These are phyloP conservation scores for Chalciporus piperatus DNA, from an alignment of 768 basidiomycete species.

Conservation along the genomic window DNA sequence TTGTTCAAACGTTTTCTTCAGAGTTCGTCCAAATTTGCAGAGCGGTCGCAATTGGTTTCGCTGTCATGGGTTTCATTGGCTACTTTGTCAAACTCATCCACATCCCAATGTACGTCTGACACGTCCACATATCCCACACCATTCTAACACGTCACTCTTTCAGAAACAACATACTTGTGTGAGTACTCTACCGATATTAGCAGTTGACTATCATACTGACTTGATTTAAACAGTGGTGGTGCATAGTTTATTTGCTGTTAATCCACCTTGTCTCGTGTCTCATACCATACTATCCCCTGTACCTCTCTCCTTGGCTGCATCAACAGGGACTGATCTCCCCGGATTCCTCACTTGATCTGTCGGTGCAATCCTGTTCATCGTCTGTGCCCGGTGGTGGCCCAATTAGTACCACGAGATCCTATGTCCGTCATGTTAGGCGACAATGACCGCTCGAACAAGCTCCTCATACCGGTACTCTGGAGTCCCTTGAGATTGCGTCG, in stretches of 20 bases:
- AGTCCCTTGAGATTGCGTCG: slow-evolving; percentile 6
- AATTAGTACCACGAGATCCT: slow-evolving; percentile 1
- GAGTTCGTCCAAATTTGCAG: slow-evolving; percentile 95
- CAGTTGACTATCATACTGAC: slow-evolving; percentile 23
- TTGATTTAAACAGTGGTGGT: slow-evolving; percentile 55
- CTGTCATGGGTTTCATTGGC: slow-evolving; percentile 99
- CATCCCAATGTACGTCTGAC: slow-evolving; percentile 85
- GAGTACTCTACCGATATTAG: slow-evolving; percentile 39
- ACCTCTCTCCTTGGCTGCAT: slow-evolving; percentile 14
- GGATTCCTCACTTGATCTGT: not conserved
- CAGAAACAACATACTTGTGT: slow-evolving; percentile 98
- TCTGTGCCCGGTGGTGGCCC: not conserved
- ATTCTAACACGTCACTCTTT: slow-evolving; percentile 11
- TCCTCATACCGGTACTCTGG: slow-evolving; percentile 10
- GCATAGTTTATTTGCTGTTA: slow-evolving; percentile 46
- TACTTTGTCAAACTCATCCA: slow-evolving; percentile 99
- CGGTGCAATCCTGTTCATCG: not conserved
- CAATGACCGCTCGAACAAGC: not conserved
- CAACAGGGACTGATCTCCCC: slow-evolving; percentile 5
- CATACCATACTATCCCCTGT: slow-evolving; percentile 19
- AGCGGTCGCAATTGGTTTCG: slow-evolving; percentile 96
- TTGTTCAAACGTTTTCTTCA: slow-evolving; percentile 32
- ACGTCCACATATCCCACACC: not conserved
- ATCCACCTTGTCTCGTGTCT: slow-evolving; percentile 7
- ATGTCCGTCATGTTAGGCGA: slow-evolving; percentile 5